Base-by-base conservation (phyloP, 2,329 filamentous ascomycete species). In the Epichloe brachyelytri region DNA sequence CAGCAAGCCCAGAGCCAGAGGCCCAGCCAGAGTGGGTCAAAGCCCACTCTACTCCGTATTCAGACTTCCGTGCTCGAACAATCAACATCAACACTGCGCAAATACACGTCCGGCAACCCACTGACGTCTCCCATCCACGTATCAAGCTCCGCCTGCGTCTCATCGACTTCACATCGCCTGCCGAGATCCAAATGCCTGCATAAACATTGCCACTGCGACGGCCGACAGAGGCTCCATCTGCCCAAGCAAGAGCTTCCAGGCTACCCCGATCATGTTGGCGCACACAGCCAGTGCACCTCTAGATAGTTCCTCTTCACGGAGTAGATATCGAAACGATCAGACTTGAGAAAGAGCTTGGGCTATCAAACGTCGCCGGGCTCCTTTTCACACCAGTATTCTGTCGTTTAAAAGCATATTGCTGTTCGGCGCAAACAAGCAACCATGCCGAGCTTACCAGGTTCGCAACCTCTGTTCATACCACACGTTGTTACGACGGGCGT, bases 401-500 rank as follows among this genome's bases (percentile, higher is more conserved):
- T 30, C 26, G 26, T 30, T 30, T 10, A 19, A 39, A 41, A 15
- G 33, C n/a, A 20, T 34, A 6, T n/a, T 48, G 38, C 38, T 10
- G n/a, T n/a, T 37, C 15, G 20, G 22, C 36, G 11, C 19, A 30
- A 15, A 14, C n/a, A 19, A 33, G 19, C 17, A 53, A 75, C 64
- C 57, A 79, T 80, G 77, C 77, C 77, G 62, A 72, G 76, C 55
- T 69, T 79, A 62, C 77, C 77, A 63, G 70, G 76, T 79, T 67
- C 64, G 74, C 63, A 49, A 39, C 17, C 45, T 48, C 37, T 44
- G 5, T 43, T 43, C 43, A 33, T 22, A 17, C 11, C 47, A 36
- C 22, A 11, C 15, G 12, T 19, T 10, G 19, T 22, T 17, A 20
- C 22, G 17, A 20, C 34, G 36, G 30, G 2, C 12, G 17, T 4